Evolutionary conservation across 2,329 filamentous ascomycete genomes (phyloP), one percentile per base, ranked within the genome.

Genomic region (Exserohilum turcica): DNA sequence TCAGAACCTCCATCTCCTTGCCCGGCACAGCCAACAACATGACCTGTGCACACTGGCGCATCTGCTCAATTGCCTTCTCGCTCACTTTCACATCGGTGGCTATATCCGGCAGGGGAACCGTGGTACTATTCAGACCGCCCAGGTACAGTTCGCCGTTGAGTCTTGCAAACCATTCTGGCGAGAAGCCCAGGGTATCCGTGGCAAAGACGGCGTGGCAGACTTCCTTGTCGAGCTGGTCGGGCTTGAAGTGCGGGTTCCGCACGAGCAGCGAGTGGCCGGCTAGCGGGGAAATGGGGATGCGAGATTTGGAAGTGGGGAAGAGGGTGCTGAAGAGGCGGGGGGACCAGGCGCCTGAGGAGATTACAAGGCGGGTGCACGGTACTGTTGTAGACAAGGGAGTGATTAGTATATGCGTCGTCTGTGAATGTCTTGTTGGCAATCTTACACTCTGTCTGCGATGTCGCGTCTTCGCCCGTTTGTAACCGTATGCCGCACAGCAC

Each of bases 241-340:
- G 43, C 54, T 77, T 72, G 80, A 80, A 84, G 43, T 80, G 77
- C 1, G 86, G 84, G 5, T 84, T 85, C 52, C 78, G 82, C 4
- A 92, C 73, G 2, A 92, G 82, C 7, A 93, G 74, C 15, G 87
- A 91, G 72, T 92, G 86, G 0, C 90, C 90, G 0, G 88, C 87
- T 5, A 92, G 76, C 15, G 84, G 80, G 3, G 78, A 76, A 36
- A 91, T 77, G 0, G 85, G 83, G 18, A 92, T 74, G 9, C 76
- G 70, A 1, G 80, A 65, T 2, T 64, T 66, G 1, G 86, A 80
- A 0, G 71, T 64, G 0, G 84, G 84, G 65, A 93, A 92, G 13
- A 93, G 80, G 0, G 77, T 75, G 2, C 75, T 62, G 67, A 91
- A 88, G n/a, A 90, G 84, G 28, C 75, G 74, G 0, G 84, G 80